Percentiles rank a stretch among this genome's conserved stretches.
These are phyloP conservation scores for Hericium coralloides DNA, from an alignment of 768 basidiomycete genomes.

Conservation along the genomic window DNA sequence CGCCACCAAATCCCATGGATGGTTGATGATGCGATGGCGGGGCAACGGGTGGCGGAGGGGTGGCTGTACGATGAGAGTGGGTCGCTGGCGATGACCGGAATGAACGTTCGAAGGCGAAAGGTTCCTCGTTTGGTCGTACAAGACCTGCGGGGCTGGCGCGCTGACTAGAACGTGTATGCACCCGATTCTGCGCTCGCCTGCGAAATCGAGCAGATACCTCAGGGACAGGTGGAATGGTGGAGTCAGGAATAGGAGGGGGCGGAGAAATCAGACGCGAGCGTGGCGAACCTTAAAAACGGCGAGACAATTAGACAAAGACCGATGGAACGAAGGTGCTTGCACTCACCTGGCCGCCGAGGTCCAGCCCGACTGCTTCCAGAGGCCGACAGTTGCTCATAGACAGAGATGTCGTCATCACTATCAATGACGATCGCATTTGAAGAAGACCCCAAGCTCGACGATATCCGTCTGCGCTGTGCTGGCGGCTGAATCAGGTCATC, in stretches of 20 bases:
- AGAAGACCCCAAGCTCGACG: background rate
- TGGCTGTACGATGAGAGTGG: constrained; percentile 11
- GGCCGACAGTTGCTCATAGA: background rate
- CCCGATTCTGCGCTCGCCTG: constrained; percentile 7
- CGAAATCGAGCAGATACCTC: constrained; percentile 31
- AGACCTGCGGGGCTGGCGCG: constrained; percentile 26
- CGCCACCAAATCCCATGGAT: constrained; percentile 58
- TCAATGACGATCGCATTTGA: constrained; percentile 26
- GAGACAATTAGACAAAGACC: background rate
- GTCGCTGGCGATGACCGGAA: constrained; percentile 18
- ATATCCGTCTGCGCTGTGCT: constrained; percentile 6
- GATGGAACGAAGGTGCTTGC: constrained; percentile 14
- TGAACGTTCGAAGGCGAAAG: constrained; percentile 42
- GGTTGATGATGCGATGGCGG: constrained; percentile 50
- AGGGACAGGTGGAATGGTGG: constrained; percentile 49
- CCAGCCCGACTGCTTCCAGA: constrained; percentile 9
- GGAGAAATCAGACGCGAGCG: constrained; percentile 11
- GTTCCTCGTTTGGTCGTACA: constrained; percentile 40
- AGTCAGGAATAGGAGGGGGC: constrained; percentile 7
- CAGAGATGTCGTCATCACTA: constrained; percentile 28
- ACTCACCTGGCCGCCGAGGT: constrained; percentile 6
- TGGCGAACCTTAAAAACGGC: background rate
- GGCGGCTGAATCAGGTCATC: constrained; percentile 20
- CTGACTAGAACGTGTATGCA: background rate
- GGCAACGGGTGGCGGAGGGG: constrained; percentile 28